phyloP scores from a whole-genome alignment of 192 early-diverging fungal genomes.

The Mortierella alpina region DNA sequence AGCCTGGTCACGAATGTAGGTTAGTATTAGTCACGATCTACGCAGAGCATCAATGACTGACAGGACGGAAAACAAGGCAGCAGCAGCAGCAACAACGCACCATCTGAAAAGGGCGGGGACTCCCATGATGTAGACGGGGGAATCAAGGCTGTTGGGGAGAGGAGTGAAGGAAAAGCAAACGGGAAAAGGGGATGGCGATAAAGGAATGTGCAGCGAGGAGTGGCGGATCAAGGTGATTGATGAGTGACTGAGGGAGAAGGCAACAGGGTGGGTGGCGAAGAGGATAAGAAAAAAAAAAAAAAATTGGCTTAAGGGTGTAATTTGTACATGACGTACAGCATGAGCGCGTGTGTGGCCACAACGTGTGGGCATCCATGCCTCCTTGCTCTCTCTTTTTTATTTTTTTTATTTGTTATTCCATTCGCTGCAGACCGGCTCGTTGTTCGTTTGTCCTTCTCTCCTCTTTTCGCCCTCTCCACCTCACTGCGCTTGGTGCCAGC shows the following conservation, averaged over 20 bases:
- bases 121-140: slow-evolving; percentile 66
- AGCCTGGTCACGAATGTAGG: slow-evolving; percentile 61
- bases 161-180: background rate
- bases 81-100: background rate
- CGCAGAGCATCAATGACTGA: background rate
- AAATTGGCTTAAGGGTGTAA: background rate
- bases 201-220: background rate
- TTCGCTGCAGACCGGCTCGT: background rate
- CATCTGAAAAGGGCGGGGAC: slow-evolving; percentile 83
- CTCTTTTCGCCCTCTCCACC: background rate
- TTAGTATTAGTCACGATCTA: background rate
- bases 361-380: background rate
- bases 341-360: too few species aligned
- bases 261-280: background rate
- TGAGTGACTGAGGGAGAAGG: background rate
- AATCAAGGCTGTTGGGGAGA: background rate
- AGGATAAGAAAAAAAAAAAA: background rate
- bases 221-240: background rate
- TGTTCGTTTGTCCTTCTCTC: background rate
- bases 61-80: background rate
- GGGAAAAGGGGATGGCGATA: background rate
- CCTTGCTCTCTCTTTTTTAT: background rate
- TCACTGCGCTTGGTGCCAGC: background rate
- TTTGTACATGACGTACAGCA: too few species aligned
- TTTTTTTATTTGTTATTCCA: background rate